These are phyloP conservation scores for Aspergillus fijiensis DNA, from an alignment of 2,329 filamentous ascomycete species.

Conservation along the genomic window DNA sequence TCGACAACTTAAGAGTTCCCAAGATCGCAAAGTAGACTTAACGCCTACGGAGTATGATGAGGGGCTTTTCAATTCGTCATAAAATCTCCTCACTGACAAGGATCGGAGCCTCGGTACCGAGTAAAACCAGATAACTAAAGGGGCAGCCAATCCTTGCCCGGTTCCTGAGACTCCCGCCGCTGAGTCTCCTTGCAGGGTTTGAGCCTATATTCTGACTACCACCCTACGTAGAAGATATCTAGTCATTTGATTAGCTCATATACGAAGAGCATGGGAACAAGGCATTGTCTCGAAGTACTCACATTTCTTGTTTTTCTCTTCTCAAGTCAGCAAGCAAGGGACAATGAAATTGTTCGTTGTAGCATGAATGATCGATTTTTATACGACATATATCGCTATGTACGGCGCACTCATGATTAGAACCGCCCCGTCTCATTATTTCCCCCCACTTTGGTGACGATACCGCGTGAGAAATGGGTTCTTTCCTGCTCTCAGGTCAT, in stretches of 20 bases:
- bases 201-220: constrained; percentile 1
- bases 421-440: neutral
- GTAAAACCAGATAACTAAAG: neutral
- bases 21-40: neutral
- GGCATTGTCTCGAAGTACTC: neutral
- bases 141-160: neutral
- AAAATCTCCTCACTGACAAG: neutral
- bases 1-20: neutral
- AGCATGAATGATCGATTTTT: neutral
- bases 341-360: neutral
- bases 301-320: neutral
- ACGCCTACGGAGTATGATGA: neutral
- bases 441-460: neutral
- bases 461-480: neutral
- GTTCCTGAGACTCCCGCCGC: neutral
- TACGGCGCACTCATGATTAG: neutral
- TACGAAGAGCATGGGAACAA: neutral
- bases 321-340: neutral
- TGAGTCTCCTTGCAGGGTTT: constrained; percentile 18
- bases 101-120: neutral
- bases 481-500: neutral
- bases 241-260: neutral
- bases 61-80: neutral
- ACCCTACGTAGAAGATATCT: neutral
- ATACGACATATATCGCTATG: neutral